These are phyloP conservation scores for Melampsora larici-populina DNA, from an alignment of 1,284 basidiomycete genomes.

Conservation along the genomic window DNA sequence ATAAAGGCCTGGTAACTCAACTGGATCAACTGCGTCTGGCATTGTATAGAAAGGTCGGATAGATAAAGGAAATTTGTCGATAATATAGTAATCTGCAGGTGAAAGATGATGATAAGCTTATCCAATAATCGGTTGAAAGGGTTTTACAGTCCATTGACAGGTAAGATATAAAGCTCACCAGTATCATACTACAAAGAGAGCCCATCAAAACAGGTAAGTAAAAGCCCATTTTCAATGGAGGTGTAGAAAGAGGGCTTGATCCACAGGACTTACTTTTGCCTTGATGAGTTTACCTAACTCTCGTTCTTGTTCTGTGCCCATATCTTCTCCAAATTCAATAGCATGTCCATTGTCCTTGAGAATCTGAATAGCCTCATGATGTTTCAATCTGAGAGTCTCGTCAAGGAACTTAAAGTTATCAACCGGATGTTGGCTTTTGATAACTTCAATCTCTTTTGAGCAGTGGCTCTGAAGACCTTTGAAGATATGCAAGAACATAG, in stretches of 20 bases:
- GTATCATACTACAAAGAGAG: constrained; percentile 11
- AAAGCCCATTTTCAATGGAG: neutral
- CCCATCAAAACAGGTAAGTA: neutral
- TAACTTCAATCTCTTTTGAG: constrained; percentile 71
- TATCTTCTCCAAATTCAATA: constrained; percentile 65
- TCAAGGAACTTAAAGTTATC: constrained; percentile 57
- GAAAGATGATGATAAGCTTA: constrained; percentile 50
- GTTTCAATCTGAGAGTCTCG: constrained; percentile 63
- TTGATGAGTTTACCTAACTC: constrained; percentile 36
- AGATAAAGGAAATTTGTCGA: constrained; percentile 91
- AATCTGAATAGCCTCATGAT: constrained; percentile 80
- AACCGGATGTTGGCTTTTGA: constrained; percentile 84
- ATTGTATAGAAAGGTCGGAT: constrained; percentile 98
- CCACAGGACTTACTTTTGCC: constrained; percentile 12
- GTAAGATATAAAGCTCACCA: constrained; percentile 7
- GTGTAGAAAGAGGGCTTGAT: neutral
- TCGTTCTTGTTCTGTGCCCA: constrained; percentile 60
- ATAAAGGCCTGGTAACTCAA: constrained; percentile 55
- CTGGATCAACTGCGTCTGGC: constrained; percentile 83
- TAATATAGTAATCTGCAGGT: constrained; percentile 93
- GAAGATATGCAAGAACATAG: constrained; percentile 53
- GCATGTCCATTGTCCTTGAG: constrained; percentile 53
- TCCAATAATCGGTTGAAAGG: neutral
- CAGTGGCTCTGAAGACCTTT: constrained; percentile 62
- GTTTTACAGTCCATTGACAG: neutral